phyloP scores from a whole-genome alignment of 164 flowering plant genomes.

The Annona cherimola region DNA sequence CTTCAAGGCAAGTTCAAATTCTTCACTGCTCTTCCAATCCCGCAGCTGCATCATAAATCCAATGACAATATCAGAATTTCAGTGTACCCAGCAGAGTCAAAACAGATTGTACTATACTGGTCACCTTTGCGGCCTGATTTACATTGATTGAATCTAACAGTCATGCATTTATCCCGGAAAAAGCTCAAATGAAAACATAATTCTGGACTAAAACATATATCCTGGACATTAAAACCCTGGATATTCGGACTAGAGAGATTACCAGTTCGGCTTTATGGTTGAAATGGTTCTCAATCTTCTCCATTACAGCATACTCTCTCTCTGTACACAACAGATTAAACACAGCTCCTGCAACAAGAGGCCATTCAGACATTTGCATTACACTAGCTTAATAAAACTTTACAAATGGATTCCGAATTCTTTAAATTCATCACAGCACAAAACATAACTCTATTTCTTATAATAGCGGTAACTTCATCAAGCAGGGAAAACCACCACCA shows the following conservation, averaged over 20 bases:
- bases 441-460: too few species aligned
- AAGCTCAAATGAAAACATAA: background rate
- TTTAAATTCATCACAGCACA: background rate
- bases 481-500: too few species aligned
- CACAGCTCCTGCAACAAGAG: constrained; percentile 60
- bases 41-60: constrained; percentile 15
- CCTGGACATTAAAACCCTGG: background rate
- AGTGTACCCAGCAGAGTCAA: background rate
- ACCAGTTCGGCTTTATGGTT: constrained; percentile 43
- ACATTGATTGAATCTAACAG: too few species aligned
- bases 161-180: too few species aligned
- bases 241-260: constrained; percentile 5
- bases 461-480: background rate
- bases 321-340: constrained; percentile 56
- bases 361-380: background rate
- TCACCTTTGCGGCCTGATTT: too few species aligned
- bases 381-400: background rate
- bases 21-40: constrained; percentile 25
- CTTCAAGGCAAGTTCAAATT: constrained; percentile 29
- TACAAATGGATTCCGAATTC: background rate
- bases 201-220: too few species aligned
- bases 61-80: background rate
- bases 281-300: constrained; percentile 65
- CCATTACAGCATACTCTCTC: constrained; percentile 43
- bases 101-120: background rate